These are phyloP conservation scores for Vitis cinerea DNA, from an alignment of 164 flowering plant species.

Conservation along the genomic window DNA sequence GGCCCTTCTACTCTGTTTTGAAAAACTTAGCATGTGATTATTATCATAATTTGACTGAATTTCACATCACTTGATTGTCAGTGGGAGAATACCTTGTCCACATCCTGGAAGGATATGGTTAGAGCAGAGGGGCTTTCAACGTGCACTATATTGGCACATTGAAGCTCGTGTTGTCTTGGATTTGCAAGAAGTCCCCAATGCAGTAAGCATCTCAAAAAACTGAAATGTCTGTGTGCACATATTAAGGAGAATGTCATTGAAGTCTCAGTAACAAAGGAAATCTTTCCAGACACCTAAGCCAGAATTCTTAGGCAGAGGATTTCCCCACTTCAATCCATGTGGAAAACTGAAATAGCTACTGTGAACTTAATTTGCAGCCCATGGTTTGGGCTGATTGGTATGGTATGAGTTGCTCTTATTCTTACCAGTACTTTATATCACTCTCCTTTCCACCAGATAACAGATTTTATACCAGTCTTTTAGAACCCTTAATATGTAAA, in stretches of 20 bases:
- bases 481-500: no score
- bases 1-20: not conserved
- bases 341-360: no score
- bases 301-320: no score
- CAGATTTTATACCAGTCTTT: no score
- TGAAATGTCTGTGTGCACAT: not conserved
- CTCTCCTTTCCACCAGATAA: no score
- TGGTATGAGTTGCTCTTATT: no score
- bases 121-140: conserved; percentile 91
- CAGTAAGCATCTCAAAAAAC: conserved; percentile 36
- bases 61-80: conserved; percentile 12
- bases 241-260: not conserved
- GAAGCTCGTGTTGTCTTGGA: conserved; percentile 97
- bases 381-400: no score
- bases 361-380: no score
- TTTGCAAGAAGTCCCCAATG: conserved; percentile 65
- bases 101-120: conserved; percentile 95
- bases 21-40: conserved; percentile 2
- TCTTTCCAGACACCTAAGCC: not conserved
- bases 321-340: no score
- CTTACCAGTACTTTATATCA: no score
- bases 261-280: not conserved
- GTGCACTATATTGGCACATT: conserved; percentile 93
- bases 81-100: conserved; percentile 89
- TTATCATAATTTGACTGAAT: not conserved